Evolutionary conservation across 2,329 filamentous ascomycete species (phyloP).

Genomic region (Diplocarpon rosae): DNA sequence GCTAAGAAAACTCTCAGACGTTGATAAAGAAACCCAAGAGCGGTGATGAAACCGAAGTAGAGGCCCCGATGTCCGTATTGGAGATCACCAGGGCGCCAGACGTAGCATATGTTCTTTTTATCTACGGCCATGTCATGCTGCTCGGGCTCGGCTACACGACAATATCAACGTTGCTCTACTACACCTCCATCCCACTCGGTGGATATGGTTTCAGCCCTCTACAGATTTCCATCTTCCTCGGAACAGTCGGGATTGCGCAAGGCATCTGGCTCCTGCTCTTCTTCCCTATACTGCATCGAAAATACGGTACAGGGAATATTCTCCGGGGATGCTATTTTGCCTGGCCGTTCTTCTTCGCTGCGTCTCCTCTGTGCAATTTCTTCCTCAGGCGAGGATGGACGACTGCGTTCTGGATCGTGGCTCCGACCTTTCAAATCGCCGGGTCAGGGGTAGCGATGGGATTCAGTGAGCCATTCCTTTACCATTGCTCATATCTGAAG

Average conservation of each 20-base stretch:
- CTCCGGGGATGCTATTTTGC: conserved; percentile 43
- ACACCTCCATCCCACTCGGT: conserved; percentile 48
- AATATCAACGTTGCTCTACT: conserved; percentile 57
- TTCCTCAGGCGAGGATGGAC: conserved; percentile 39
- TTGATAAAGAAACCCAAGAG: conserved; percentile 27
- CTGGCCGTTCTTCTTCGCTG: conserved; percentile 55
- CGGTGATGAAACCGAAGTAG: conserved; percentile 11
- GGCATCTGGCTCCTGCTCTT: conserved; percentile 59
- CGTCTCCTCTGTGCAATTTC: conserved; percentile 42
- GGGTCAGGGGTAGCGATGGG: conserved; percentile 32
- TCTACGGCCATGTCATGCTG: conserved; percentile 56
- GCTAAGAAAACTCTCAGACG: conserved; percentile 30
- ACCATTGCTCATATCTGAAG: conserved; percentile 33
- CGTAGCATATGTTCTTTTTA: conserved; percentile 52
- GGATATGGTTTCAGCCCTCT: conserved; percentile 52
- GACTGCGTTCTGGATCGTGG: conserved; percentile 24
- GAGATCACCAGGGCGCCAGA: conserved; percentile 51
- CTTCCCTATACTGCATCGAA: conserved; percentile 57
- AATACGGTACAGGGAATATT: conserved; percentile 54
- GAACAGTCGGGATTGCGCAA: conserved; percentile 52
- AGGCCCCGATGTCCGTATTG: conserved; percentile 33
- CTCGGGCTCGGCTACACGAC: conserved; percentile 64
- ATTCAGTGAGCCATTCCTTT: conserved; percentile 40
- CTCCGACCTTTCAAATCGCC: conserved; percentile 45
- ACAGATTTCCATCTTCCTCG: conserved; percentile 58